Evolutionary conservation across 2,329 filamentous ascomycete species (phyloP).

Genomic region (Epichloe hybrida): DNA sequence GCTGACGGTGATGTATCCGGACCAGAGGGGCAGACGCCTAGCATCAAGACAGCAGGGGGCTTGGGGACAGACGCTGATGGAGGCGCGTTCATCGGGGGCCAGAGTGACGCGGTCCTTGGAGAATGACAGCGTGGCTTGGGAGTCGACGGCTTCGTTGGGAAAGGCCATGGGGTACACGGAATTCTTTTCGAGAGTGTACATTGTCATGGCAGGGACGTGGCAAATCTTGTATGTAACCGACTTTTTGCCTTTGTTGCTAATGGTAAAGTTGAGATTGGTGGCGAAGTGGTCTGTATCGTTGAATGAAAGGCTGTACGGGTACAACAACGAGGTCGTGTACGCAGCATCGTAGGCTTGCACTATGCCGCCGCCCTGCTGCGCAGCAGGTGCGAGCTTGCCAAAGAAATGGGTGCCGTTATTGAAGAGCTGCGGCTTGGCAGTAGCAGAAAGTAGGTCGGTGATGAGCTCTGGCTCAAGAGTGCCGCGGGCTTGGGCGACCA

Average conservation of each 20-base stretch:
- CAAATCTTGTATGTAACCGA: slow-evolving; percentile 37
- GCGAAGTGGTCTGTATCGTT: slow-evolving; percentile 48
- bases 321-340: slow-evolving; percentile 36
- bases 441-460: slow-evolving; percentile 35
- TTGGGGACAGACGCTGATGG: slow-evolving; percentile 31
- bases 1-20: slow-evolving; percentile 27
- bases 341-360: slow-evolving; percentile 47
- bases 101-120: slow-evolving; percentile 30
- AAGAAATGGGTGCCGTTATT: slow-evolving; percentile 25
- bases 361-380: slow-evolving; percentile 46
- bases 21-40: slow-evolving; percentile 27
- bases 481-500: slow-evolving; percentile 36
- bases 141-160: slow-evolving; percentile 28
- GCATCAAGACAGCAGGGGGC: slow-evolving; percentile 23
- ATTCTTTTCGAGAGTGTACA: slow-evolving; percentile 31
- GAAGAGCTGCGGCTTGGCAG: slow-evolving; percentile 33
- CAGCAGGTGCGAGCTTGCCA: slow-evolving; percentile 36
- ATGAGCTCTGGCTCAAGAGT: slow-evolving; percentile 34
- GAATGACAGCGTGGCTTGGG: slow-evolving; percentile 29
- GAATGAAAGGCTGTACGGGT: slow-evolving; percentile 42
- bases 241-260: slow-evolving; percentile 39
- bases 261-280: slow-evolving; percentile 34
- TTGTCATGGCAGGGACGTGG: slow-evolving; percentile 35
- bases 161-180: slow-evolving; percentile 26
- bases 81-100: slow-evolving; percentile 25